Conservation (phyloP, 2,329 filamentous ascomycete species). For the Trichothecium roseum region DNA sequence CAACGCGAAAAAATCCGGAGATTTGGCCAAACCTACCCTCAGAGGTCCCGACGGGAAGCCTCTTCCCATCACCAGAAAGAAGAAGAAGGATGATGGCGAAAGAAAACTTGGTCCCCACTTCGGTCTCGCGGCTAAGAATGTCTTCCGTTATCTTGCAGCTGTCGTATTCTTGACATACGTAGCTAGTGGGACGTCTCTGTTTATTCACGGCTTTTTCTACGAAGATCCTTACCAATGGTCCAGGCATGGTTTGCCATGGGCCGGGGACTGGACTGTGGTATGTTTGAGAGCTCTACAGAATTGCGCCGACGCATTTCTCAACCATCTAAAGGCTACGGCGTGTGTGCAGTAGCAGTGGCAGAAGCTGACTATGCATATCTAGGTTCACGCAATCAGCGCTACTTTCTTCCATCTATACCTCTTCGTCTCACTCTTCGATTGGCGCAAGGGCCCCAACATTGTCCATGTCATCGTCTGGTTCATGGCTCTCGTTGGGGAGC, state of each 20-base stretch:
- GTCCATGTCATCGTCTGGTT: conserved; percentile 76
- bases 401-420: conserved; percentile 83
- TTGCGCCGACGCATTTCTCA: not conserved
- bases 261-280: conserved; percentile 68
- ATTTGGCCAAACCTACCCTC: conserved; percentile 34
- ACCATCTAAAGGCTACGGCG: not conserved
- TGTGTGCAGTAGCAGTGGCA: not conserved
- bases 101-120: conserved; percentile 40
- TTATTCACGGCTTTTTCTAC: conserved; percentile 57
- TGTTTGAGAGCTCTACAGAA: conserved; percentile 18
- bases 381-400: conserved; percentile 80
- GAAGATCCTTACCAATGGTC: conserved; percentile 28
- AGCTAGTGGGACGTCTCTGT: conserved; percentile 62
- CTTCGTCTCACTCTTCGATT: conserved; percentile 78
- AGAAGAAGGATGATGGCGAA: conserved; percentile 36
- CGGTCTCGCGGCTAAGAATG: conserved; percentile 53
- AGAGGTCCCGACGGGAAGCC: conserved; percentile 85
- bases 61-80: conserved; percentile 57
- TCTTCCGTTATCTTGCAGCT: conserved; percentile 67
- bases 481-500: conserved; percentile 61
- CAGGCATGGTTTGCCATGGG: conserved; percentile 51
- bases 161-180: conserved; percentile 66
- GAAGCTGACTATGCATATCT: conserved; percentile 6
- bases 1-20: conserved; percentile 38
- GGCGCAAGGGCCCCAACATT: conserved; percentile 66